phyloP scores from a whole-genome alignment of 768 basidiomycete species.

The Psilocybe subaeruginosa region DNA sequence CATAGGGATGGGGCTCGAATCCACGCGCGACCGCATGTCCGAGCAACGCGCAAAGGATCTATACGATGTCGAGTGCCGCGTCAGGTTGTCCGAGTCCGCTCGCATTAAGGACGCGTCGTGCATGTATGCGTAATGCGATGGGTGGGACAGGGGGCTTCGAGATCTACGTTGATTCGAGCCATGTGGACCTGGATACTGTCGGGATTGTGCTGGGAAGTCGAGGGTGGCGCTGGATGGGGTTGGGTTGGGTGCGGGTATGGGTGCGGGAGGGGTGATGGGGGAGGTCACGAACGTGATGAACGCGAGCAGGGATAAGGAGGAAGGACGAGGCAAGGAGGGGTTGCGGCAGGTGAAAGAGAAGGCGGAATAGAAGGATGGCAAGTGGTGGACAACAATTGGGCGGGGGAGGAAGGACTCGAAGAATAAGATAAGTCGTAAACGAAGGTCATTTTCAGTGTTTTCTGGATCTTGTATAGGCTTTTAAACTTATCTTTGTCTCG shows the following conservation, averaged over 20 bases:
- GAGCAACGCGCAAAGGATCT: too few species aligned
- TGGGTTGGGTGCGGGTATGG: conserved; percentile 48
- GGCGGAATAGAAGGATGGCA: conserved; percentile 27
- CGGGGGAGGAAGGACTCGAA: conserved; percentile 36
- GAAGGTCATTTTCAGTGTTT: conserved; percentile 32
- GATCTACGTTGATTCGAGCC: conserved; percentile 53
- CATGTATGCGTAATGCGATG: too few species aligned
- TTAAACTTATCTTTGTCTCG: background rate
- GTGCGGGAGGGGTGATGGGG: background rate
- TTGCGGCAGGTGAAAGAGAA: conserved; percentile 37
- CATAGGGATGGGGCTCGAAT: too few species aligned
- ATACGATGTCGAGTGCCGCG: too few species aligned
- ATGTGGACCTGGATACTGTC: conserved; percentile 62
- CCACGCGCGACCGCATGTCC: too few species aligned
- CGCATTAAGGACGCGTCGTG: too few species aligned
- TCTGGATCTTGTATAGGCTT: background rate
- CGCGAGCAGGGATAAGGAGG: conserved; percentile 17
- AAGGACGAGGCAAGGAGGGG: conserved; percentile 16
- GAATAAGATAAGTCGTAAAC: conserved; percentile 39
- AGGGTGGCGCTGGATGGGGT: conserved; percentile 36
- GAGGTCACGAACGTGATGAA: conserved; percentile 63
- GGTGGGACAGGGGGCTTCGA: too few species aligned
- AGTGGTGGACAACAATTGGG: conserved; percentile 25
- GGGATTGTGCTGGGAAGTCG: conserved; percentile 58
- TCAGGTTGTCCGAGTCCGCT: too few species aligned